Base-by-base conservation (phyloP, 2,329 filamentous ascomycete genomes). In the Aspergillus flavus region DNA sequence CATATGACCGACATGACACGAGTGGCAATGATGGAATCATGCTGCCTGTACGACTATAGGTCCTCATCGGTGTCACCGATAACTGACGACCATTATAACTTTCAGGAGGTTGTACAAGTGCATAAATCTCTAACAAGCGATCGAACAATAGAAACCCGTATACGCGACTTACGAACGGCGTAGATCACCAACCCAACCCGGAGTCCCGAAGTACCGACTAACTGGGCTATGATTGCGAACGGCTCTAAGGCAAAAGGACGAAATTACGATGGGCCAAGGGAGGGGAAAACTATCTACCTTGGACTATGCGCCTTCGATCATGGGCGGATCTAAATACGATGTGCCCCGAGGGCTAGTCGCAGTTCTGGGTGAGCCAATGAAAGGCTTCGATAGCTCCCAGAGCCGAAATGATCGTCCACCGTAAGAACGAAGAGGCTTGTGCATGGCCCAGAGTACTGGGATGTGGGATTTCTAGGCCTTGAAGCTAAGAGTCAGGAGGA, bases 271-370 rank as follows among this genome's bases (percentile, higher is more conserved):
- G 57, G 45, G 16, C 63, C 34, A 52, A 6, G 57, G 48, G 43
- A 34, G 46, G 52, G 46, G 26, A 21, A 14, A 58, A 34, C 48
- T 30, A 52, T 46, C 43, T 28, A 36, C 41, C 19, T 48, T 34
- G 21, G 23, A 54, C 11, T 32, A 48, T 23, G 54, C 23, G 54
- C 36, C 43, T 48, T 41, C 14, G 61, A 66, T 65, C 64, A 60
- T 34, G 54, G 54, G 57, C 64, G 66, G 66, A 66, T 66, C 64
- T 66, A 32, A 53, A 45, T 21, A 43, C 41, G 32, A 61, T 65
- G 58, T 66, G 66, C 64, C 66, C 66, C 66, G 61, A 57, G 32
- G 10, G 36, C 52, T 64, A 66, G 62, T 61, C 45, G 32, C 59
- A 43, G 52, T n/a, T 54, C 39, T 36, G 32, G 39, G 32, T 32